Conservation (phyloP, 176 grass and related monocot genomes). For the Melocanna baccifera region DNA sequence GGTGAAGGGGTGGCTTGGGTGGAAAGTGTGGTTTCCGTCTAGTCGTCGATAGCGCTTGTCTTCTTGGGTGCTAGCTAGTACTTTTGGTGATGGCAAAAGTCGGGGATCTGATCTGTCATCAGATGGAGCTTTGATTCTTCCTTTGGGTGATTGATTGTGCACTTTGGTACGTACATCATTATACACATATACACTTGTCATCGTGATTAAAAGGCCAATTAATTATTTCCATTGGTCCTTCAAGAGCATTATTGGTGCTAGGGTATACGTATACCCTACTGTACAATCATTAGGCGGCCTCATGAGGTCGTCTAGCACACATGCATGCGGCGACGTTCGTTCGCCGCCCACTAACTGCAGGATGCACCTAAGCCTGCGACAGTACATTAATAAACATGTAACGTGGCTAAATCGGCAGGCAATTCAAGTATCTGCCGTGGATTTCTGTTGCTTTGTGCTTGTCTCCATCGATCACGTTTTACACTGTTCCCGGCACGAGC, state of each 20-base stretch:
- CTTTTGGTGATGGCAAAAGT: neutral
- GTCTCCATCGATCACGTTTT: neutral
- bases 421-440: too few species aligned
- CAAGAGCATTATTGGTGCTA: neutral
- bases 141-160: neutral
- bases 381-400: too few species aligned
- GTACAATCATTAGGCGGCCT: neutral
- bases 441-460: neutral
- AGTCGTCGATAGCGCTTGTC: neutral
- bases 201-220: neutral
- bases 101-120: constrained; percentile 5
- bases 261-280: neutral
- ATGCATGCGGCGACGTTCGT: neutral
- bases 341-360: too few species aligned
- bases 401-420: too few species aligned
- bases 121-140: neutral
- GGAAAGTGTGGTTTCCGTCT: neutral
- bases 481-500: neutral
- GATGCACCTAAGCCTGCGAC: too few species aligned
- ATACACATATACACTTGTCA: neutral
- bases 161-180: constrained; percentile 31
- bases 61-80: neutral
- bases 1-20: neutral
- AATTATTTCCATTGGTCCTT: neutral
- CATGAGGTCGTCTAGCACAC: neutral